Evolutionary conservation across 495 filamentous ascomycete genomes (phyloP).

Genomic region (Podospora australis): DNA sequence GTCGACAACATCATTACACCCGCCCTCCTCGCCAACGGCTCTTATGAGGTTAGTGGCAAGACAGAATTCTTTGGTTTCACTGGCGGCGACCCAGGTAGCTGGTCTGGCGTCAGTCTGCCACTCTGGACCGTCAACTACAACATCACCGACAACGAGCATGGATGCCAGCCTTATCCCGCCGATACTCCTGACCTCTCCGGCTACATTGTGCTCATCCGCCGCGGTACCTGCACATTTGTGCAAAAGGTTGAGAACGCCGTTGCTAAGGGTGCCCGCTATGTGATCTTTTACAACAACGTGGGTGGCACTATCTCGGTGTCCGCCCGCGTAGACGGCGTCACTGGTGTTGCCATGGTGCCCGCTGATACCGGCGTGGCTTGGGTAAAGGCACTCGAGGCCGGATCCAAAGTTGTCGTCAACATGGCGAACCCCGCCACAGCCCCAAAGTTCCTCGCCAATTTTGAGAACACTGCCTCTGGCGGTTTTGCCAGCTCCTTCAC

Average conservation of each 20-base stretch:
- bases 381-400: constrained; percentile 32
- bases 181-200: constrained; percentile 44
- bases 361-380: constrained; percentile 39
- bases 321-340: constrained; percentile 21
- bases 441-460: constrained; percentile 27
- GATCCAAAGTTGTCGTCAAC: constrained; percentile 34
- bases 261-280: constrained; percentile 48
- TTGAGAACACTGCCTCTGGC: constrained; percentile 31
- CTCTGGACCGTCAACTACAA: constrained; percentile 47
- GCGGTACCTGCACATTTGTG: constrained; percentile 45
- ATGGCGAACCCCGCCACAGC: constrained; percentile 38
- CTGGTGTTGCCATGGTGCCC: constrained; percentile 40
- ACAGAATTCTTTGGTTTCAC: constrained; percentile 32
- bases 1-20: constrained; percentile 43
- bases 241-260: constrained; percentile 44
- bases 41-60: constrained; percentile 25
- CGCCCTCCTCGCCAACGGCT: constrained; percentile 32
- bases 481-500: constrained; percentile 47
- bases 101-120: constrained; percentile 36
- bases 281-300: constrained; percentile 49
- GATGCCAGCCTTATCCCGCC: constrained; percentile 38
- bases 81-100: constrained; percentile 31
- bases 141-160: constrained; percentile 39
- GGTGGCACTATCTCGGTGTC: constrained; percentile 27
- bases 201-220: constrained; percentile 49